Evolutionary conservation across 331 rosid genomes (phyloP), one percentile per base, ranked within the genome.

Genomic region (Stylosanthes scabra): DNA sequence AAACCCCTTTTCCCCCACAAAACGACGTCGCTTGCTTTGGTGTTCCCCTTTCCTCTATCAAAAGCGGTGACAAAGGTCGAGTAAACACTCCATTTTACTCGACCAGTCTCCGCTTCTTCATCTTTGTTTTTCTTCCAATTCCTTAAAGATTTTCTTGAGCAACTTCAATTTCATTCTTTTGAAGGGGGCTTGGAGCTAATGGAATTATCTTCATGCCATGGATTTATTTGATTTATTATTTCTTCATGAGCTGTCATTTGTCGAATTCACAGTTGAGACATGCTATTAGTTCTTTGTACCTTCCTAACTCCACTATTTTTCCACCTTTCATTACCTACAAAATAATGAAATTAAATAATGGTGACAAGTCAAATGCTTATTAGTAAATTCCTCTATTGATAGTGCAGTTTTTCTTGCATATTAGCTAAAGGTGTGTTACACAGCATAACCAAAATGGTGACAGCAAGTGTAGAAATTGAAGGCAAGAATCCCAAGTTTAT

Each of bases 11-110:
- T n/a, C n/a, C n/a, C n/a, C n/a, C n/a, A n/a, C n/a, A n/a, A n/a
- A n/a, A n/a, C n/a, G n/a, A n/a, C n/a, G n/a, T n/a, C n/a, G n/a
- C n/a, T n/a, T n/a, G n/a, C n/a, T n/a, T n/a, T n/a, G n/a, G n/a
- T n/a, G n/a, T n/a, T n/a, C n/a, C n/a, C n/a, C n/a, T n/a, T n/a
- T 16, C 97, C 98, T 82, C 51, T 73, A 74, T 85, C 91, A 70
- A 97, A 93, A 11, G 82, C 78, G 42, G 88, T 89, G 65, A 93
- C 83, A 68, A 91, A 88, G 29, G 88, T 80, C 41, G 97, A 89
- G 86, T 93, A 91, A 59, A 93, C 97, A 68, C 88, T 83, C 97
- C 91, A 93, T 63, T 93, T 88, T 52, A 93, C 98, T 51, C 89
- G 80, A 37, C 98, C 98, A 0, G 91, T 93, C 82, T 86, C 88